Percentiles rank a stretch among this genome's conserved stretches.
phyloP scores from a whole-genome alignment of 2,329 filamentous ascomycete genomes.

The Dactylellina cionopaga region DNA sequence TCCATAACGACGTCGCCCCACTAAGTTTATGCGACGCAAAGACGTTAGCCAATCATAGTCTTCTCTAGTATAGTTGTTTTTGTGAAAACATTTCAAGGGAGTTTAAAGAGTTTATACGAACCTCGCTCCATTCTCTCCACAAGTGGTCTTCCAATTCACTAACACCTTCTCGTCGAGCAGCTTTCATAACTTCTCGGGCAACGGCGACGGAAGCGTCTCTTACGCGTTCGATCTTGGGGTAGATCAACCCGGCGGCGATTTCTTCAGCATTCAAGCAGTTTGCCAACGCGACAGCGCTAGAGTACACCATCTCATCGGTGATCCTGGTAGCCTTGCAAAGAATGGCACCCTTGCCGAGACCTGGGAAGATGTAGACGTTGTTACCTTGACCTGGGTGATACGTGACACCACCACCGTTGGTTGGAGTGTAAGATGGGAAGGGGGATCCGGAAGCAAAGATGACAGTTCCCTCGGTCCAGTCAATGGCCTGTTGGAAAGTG shows the following conservation, averaged over 20 bases:
- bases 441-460: constrained; percentile 96
- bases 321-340: constrained; percentile 85
- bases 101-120: constrained; percentile 16
- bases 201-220: constrained; percentile 87
- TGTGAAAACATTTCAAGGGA: not conserved
- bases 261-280: constrained; percentile 83
- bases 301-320: constrained; percentile 97
- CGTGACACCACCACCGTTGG: constrained; percentile 68
- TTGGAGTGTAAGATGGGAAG: constrained; percentile 75
- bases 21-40: constrained; percentile 31
- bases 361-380: constrained; percentile 94
- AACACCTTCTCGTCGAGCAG: constrained; percentile 76
- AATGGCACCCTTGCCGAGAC: constrained; percentile 92
- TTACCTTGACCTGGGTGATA: constrained; percentile 82
- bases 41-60: constrained; percentile 22
- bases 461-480: constrained; percentile 87
- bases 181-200: constrained; percentile 81
- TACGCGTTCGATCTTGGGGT: constrained; percentile 90
- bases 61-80: not conserved
- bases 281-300: constrained; percentile 82
- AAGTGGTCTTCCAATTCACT: constrained; percentile 35
- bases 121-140: constrained; percentile 52
- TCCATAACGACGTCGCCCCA: constrained; percentile 53
- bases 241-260: constrained; percentile 83
- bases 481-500: constrained; percentile 93